These are phyloP conservation scores for Aquilaria malaccensis DNA, from an alignment of 345 rosid species.

Conservation along the genomic window DNA sequence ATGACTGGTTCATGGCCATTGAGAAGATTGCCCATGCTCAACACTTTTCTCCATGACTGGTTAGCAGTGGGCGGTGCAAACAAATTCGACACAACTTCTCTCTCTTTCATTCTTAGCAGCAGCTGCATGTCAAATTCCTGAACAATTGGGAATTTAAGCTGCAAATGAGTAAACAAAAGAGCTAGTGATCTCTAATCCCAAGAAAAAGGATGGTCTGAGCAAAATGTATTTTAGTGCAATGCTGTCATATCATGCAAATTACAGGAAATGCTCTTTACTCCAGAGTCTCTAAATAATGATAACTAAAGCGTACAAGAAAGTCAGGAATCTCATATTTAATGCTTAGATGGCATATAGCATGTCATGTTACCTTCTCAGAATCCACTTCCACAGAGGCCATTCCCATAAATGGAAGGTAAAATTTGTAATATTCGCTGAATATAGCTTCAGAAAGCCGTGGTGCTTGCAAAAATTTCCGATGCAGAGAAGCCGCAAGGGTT, in stretches of 20 bases:
- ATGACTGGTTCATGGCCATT: conserved; percentile 89
- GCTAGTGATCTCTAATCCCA: conserved; percentile 6
- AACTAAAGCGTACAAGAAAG: background rate
- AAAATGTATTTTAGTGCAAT: background rate
- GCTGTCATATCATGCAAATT: no score
- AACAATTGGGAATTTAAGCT: conserved; percentile 8
- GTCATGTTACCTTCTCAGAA: conserved; percentile 30
- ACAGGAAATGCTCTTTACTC: background rate
- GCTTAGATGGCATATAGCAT: background rate
- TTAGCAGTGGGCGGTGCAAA: conserved; percentile 69
- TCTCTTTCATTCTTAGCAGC: conserved; percentile 46
- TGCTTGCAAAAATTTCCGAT: conserved; percentile 66
- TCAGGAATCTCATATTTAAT: conserved; percentile 1
- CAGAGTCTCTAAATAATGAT: background rate
- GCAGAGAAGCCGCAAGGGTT: conserved; percentile 79
- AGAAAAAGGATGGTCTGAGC: background rate
- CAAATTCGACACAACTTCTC: conserved; percentile 55
- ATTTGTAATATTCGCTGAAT: conserved; percentile 54
- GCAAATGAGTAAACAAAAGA: conserved; percentile 15
- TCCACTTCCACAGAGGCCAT: conserved; percentile 30
- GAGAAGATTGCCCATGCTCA: conserved; percentile 95
- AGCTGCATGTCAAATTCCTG: conserved; percentile 66
- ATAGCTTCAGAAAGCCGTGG: conserved; percentile 69
- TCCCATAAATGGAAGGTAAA: conserved; percentile 60
- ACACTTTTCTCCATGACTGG: conserved; percentile 95